Conservation (phyloP, 768 basidiomycete genomes). For the Mycena pura region DNA sequence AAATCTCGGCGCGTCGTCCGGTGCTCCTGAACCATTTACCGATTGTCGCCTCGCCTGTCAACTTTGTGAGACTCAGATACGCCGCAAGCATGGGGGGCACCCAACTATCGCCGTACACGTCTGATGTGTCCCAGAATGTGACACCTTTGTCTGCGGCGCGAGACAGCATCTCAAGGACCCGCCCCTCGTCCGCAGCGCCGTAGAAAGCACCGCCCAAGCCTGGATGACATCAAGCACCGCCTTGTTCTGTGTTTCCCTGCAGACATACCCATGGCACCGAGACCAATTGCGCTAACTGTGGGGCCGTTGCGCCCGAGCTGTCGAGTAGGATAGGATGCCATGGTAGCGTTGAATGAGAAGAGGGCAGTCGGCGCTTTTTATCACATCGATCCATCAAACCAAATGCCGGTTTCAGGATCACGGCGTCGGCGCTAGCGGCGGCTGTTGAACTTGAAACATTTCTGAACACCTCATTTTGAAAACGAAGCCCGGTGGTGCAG, state of each 20-base stretch:
- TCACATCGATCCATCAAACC: too few species aligned
- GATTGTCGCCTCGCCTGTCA: background rate
- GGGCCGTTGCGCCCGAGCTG: conserved; percentile 36
- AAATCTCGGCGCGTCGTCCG: conserved; percentile 39
- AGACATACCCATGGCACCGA: conserved; percentile 34
- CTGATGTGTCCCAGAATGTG: conserved; percentile 49
- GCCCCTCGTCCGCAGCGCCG: conserved; percentile 28
- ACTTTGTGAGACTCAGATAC: background rate
- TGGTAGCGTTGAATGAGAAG: too few species aligned
- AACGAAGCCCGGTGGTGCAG: too few species aligned
- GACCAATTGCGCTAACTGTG: conserved; percentile 34
- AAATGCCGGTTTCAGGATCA: too few species aligned
- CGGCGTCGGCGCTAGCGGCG: too few species aligned
- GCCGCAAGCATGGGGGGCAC: too few species aligned
- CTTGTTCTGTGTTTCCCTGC: background rate
- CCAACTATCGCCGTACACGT: conserved; percentile 35
- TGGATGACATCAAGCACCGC: background rate
- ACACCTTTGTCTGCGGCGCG: conserved; percentile 32
- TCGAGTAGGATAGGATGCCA: conserved; percentile 28
- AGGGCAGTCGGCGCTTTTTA: too few species aligned
- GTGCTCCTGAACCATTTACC: conserved; percentile 27
- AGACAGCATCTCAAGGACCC: conserved; percentile 25
- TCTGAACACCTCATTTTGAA: too few species aligned
- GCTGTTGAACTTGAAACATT: too few species aligned
- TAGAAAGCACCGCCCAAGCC: conserved; percentile 33